Percentiles rank a stretch among this genome's conserved stretches.
Evolutionary conservation across 306 rosid species (phyloP).

Genomic region (Leucaena leucocephala): DNA sequence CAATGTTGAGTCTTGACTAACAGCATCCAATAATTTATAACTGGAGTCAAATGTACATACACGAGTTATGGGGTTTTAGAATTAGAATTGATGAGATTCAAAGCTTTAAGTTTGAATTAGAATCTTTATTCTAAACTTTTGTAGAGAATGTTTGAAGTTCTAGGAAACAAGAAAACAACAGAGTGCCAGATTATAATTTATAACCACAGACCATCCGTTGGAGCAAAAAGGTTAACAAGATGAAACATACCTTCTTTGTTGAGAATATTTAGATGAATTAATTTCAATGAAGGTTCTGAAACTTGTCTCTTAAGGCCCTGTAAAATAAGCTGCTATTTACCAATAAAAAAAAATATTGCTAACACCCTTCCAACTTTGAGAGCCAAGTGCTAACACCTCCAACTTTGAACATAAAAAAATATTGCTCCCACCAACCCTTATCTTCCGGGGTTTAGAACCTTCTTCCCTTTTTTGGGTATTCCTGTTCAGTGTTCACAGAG

Average conservation of each 20-base stretch:
- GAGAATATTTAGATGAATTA: constrained; percentile 7
- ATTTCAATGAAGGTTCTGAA: constrained; percentile 13
- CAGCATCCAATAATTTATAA: background rate
- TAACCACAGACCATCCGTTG: background rate
- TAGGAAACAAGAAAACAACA: constrained; percentile 32
- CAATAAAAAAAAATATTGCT: background rate
- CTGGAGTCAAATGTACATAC: constrained; percentile 4
- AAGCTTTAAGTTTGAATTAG: constrained; percentile 2
- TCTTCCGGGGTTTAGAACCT: background rate
- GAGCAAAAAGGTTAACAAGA: background rate
- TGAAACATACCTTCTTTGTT: constrained; percentile 19
- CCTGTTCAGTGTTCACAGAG: background rate
- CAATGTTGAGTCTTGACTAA: background rate
- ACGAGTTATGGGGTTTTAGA: constrained; percentile 6
- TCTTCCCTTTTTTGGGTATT: background rate
- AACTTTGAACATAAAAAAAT: background rate
- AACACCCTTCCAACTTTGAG: background rate
- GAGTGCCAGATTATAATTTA: background rate
- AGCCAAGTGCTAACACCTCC: background rate
- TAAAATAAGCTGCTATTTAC: background rate
- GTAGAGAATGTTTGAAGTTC: background rate
- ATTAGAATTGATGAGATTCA: constrained; percentile 1
- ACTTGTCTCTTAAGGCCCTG: constrained; percentile 1
- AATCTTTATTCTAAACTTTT: constrained; percentile 17
- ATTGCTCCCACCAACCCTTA: background rate